phyloP scores from a whole-genome alignment of 2,329 filamentous ascomycete species.

The Ascochyta viciae-villosae region DNA sequence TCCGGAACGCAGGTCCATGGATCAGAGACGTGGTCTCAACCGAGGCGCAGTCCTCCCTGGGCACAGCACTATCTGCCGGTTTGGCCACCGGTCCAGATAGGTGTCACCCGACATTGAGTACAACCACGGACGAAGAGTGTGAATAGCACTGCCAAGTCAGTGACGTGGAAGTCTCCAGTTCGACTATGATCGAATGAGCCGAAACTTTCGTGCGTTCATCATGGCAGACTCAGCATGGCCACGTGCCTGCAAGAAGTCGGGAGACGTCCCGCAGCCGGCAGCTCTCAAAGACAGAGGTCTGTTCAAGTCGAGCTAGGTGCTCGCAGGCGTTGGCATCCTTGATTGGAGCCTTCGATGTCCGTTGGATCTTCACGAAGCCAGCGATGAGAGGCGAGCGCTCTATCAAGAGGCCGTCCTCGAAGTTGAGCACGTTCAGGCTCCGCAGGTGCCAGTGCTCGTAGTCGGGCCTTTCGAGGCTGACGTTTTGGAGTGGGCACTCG shows the following conservation, averaged over 20 bases:
- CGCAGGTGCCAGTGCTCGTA: constrained; percentile 1
- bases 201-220: neutral
- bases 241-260: constrained; percentile 14
- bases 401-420: neutral
- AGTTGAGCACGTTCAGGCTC: neutral
- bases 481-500: neutral
- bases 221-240: neutral
- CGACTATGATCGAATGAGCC: constrained; percentile 6
- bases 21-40: constrained; percentile 4
- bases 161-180: constrained; percentile 4
- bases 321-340: constrained; percentile 12
- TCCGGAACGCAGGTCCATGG: constrained; percentile 7
- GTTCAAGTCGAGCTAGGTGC: constrained; percentile 9
- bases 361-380: constrained; percentile 5
- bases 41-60: constrained; percentile 6
- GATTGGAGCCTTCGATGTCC: neutral
- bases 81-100: constrained; percentile 17
- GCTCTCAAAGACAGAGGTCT: neutral
- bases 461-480: constrained; percentile 1
- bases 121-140: constrained; percentile 12
- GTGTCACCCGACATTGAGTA: constrained; percentile 7
- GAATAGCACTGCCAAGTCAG: constrained; percentile 4
- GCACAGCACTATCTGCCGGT: constrained; percentile 18
- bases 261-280: constrained; percentile 24
- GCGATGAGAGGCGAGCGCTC: neutral